Evolutionary conservation across 805 yeast species (phyloP).

Genomic region (Nakazawaea wickerhamii): DNA sequence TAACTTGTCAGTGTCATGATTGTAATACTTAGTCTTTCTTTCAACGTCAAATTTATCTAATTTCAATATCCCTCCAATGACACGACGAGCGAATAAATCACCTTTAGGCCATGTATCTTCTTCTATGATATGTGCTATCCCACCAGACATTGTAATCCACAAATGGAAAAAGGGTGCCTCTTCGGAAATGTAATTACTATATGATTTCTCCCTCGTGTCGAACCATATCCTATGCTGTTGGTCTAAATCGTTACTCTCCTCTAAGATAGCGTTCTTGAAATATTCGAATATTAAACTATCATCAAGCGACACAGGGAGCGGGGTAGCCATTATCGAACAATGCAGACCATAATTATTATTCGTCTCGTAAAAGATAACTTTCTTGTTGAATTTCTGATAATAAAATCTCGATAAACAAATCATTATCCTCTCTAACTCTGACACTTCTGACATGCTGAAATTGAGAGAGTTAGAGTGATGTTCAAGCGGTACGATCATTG

Average conservation of each 20-base stretch:
- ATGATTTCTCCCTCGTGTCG: slow-evolving; percentile 27
- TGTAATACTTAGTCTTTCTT: slow-evolving; percentile 24
- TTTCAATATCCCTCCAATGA: slow-evolving; percentile 40
- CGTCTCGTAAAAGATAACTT: slow-evolving; percentile 41
- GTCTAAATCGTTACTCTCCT: slow-evolving; percentile 33
- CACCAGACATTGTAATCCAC: slow-evolving; percentile 43
- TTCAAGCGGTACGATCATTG: slow-evolving; percentile 36
- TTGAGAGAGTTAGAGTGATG: slow-evolving; percentile 35
- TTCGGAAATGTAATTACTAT: slow-evolving; percentile 32
- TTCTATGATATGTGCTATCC: slow-evolving; percentile 47
- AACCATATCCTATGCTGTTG: slow-evolving; percentile 31
- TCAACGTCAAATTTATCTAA: slow-evolving; percentile 31
- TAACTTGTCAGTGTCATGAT: slow-evolving; percentile 14
- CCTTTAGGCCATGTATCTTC: slow-evolving; percentile 39
- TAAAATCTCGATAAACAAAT: slow-evolving; percentile 34
- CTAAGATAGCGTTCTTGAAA: slow-evolving; percentile 36
- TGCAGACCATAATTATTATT: slow-evolving; percentile 30
- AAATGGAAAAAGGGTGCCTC: slow-evolving; percentile 48
- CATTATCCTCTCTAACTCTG: slow-evolving; percentile 39
- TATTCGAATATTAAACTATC: slow-evolving; percentile 31
- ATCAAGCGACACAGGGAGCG: slow-evolving; percentile 30
- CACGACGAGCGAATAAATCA: slow-evolving; percentile 39
- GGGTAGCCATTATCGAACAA: slow-evolving; percentile 38
- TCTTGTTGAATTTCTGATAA: slow-evolving; percentile 24
- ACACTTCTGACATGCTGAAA: slow-evolving; percentile 38